These are phyloP conservation scores for Rhodotorula sp. DNA, from an alignment of 1,284 basidiomycete genomes.

Conservation along the genomic window DNA sequence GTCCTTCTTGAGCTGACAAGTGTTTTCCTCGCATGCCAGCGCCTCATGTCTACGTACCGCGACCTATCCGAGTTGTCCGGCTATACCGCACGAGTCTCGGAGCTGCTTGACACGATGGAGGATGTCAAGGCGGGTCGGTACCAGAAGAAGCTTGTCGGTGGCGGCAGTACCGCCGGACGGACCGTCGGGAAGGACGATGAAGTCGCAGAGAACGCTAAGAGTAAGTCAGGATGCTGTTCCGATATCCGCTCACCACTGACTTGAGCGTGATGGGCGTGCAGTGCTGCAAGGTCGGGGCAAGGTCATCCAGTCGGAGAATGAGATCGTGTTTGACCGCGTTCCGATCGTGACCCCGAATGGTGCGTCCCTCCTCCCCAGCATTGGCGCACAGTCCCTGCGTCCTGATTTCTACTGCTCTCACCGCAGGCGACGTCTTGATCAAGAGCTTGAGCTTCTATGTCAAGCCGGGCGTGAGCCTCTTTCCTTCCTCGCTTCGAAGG, in stretches of 20 bases:
- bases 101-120: conserved; percentile 86
- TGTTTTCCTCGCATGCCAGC: conserved; percentile 9
- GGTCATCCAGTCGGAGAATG: conserved; percentile 72
- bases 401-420: conserved; percentile 58
- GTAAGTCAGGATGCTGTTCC: conserved; percentile 55
- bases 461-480: conserved; percentile 72
- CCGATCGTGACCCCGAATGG: conserved; percentile 97
- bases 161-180: conserved; percentile 58
- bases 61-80: conserved; percentile 93
- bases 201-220: conserved; percentile 62
- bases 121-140: conserved; percentile 82
- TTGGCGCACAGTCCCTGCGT: rapidly evolving
- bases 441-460: conserved; percentile 77
- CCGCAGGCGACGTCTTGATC: conserved; percentile 56
- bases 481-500: conserved; percentile 20
- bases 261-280: conserved; percentile 45
- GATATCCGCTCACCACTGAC: rapidly evolving
- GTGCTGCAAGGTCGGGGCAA: conserved; percentile 78
- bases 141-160: conserved; percentile 79
- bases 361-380: not conserved
- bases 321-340: conserved; percentile 87
- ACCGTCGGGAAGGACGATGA: conserved; percentile 9
- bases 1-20: not conserved
- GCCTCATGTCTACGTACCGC: conserved; percentile 83
- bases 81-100: conserved; percentile 87